Percentiles rank a stretch among this genome's conserved stretches.
These are phyloP conservation scores for Plasmopara halstedii DNA, from an alignment of 352 stramenopile species.

Conservation along the genomic window DNA sequence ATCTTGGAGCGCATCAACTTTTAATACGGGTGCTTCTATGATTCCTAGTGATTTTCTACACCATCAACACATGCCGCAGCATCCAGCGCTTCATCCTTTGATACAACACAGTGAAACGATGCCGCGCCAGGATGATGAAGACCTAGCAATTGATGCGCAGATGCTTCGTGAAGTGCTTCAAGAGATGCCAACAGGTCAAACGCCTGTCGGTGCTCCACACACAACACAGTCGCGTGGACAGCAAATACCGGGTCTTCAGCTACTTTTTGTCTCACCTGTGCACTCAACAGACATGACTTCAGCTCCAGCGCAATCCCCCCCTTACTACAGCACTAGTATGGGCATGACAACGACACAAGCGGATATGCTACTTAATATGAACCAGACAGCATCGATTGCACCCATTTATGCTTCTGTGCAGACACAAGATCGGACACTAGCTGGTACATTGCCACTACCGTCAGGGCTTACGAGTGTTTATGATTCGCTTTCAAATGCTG, in stretches of 20 bases:
- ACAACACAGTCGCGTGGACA: conserved; percentile 9
- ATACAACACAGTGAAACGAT: conserved; percentile 23
- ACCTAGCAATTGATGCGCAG: conserved; percentile 31
- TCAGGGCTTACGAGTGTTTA: neutral
- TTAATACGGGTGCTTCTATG: conserved; percentile 3
- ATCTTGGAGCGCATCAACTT: conserved; percentile 13
- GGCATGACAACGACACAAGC: conserved; percentile 9
- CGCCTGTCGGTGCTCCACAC: conserved; percentile 12
- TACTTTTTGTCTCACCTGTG: conserved; percentile 29
- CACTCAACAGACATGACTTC: conserved; percentile 18
- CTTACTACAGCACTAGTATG: conserved; percentile 18
- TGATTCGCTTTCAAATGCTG: conserved; percentile 2
- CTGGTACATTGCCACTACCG: conserved; percentile 9
- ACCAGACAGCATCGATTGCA: conserved; percentile 14
- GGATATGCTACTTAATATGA: conserved; percentile 24
- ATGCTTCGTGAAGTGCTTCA: conserved; percentile 37
- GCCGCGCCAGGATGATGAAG: conserved; percentile 22
- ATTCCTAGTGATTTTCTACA: conserved; percentile 7
- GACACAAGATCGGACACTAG: conserved; percentile 4
- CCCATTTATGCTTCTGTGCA: conserved; percentile 7
- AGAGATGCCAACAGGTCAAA: conserved; percentile 21
- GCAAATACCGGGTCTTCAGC: conserved; percentile 25
- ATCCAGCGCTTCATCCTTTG: conserved; percentile 18
- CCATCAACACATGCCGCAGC: conserved; percentile 10
- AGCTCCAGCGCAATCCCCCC: neutral